Percentiles rank a stretch among this genome's conserved stretches.
Evolutionary conservation across 1,139 yeast genomes (phyloP).

Genomic region (Candida sp.): DNA sequence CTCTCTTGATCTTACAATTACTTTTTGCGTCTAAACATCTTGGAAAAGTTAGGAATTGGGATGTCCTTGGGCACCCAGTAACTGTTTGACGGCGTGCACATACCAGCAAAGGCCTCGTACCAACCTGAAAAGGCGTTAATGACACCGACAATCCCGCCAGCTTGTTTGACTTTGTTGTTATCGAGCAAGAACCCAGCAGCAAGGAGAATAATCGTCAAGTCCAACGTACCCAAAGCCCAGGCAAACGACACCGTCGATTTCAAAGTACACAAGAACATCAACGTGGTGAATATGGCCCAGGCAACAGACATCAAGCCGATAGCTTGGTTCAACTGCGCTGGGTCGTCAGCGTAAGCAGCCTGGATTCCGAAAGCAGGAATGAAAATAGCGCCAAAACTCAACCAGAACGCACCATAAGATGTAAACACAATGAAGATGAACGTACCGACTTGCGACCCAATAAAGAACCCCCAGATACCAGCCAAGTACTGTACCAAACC

Average conservation of each 20-base stretch:
- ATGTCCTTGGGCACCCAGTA: constrained; percentile 26
- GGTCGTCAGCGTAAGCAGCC: constrained; percentile 49
- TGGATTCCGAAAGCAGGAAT: constrained; percentile 58
- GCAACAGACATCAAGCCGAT: constrained; percentile 63
- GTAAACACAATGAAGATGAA: constrained; percentile 67
- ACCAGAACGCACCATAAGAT: constrained; percentile 79
- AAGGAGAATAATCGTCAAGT: constrained; percentile 57
- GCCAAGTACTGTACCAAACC: constrained; percentile 68
- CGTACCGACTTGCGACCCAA: constrained; percentile 53
- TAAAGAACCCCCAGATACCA: constrained; percentile 67
- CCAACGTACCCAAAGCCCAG: constrained; percentile 54
- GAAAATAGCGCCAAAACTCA: constrained; percentile 63
- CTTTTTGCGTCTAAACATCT: neutral
- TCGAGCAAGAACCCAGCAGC: constrained; percentile 57
- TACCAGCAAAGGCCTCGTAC: constrained; percentile 48
- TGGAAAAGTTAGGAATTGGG: constrained; percentile 15
- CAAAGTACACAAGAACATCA: constrained; percentile 59
- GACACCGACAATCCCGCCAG: constrained; percentile 75
- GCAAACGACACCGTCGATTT: constrained; percentile 68
- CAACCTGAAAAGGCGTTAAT: constrained; percentile 64
- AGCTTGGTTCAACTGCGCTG: constrained; percentile 50
- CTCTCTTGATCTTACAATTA: neutral
- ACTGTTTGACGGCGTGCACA: constrained; percentile 29
- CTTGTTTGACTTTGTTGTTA: constrained; percentile 47
- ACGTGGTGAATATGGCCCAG: constrained; percentile 66